phyloP scores from a whole-genome alignment of 768 basidiomycete genomes.

The Neoboletus brunneissimus region DNA sequence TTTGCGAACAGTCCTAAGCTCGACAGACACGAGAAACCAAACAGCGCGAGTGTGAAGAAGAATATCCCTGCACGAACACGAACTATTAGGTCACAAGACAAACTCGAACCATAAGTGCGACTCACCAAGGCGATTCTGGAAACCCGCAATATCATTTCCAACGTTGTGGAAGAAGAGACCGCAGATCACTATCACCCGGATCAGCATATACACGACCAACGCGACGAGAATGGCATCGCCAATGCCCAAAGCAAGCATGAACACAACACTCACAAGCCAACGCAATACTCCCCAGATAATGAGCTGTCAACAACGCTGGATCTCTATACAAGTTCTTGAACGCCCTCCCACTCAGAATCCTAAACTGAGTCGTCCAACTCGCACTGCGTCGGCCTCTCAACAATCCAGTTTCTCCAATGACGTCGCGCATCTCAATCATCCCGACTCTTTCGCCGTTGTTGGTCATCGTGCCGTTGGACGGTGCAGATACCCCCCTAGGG shows the following conservation, averaged over 20 bases:
- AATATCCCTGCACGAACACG: constrained; percentile 62
- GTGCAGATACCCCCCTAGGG: constrained; percentile 4
- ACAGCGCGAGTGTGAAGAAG: constrained; percentile 95
- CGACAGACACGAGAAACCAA: constrained; percentile 95
- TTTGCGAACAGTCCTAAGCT: constrained; percentile 93
- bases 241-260: not conserved
- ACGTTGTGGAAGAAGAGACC: constrained; percentile 92
- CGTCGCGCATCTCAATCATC: constrained; percentile 56
- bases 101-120: not conserved
- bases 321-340: constrained; percentile 99
- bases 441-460: constrained; percentile 28
- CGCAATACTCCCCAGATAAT: constrained; percentile 81
- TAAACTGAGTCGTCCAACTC: constrained; percentile 86
- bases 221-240: not conserved
- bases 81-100: not conserved
- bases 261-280: constrained; percentile 66
- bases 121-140: constrained; percentile 91
- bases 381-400: constrained; percentile 77
- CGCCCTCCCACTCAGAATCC: constrained; percentile 89
- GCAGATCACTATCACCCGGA: constrained; percentile 62
- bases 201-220: not conserved
- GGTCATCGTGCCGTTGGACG: constrained; percentile 27
- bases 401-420: constrained; percentile 62
- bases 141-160: constrained; percentile 91
- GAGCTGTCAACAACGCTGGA: constrained; percentile 85